Conservation (phyloP, 2,329 filamentous ascomycete species). For the Clonostachys chloroleuca region DNA sequence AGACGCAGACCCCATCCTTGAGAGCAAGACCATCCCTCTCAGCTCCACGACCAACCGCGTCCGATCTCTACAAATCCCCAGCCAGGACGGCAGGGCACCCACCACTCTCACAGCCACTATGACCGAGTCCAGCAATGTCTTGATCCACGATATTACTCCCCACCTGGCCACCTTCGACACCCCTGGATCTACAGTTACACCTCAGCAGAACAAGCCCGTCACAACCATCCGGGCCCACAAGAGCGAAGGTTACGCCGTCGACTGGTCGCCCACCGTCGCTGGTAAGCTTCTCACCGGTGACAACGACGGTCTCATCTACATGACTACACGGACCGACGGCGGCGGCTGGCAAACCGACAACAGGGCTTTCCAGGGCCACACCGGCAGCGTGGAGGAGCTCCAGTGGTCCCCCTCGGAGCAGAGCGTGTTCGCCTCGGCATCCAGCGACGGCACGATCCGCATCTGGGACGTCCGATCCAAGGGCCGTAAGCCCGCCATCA, state of each 20-base stretch:
- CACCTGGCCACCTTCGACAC: conserved; percentile 87
- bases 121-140: conserved; percentile 83
- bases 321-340: conserved; percentile 80
- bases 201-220: conserved; percentile 83
- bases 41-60: conserved; percentile 90
- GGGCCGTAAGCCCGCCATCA: conserved; percentile 81
- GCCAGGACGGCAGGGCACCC: conserved; percentile 65
- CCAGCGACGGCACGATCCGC: conserved; percentile 89
- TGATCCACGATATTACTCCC: conserved; percentile 91
- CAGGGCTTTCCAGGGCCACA: conserved; percentile 78
- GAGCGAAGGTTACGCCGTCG: conserved; percentile 90
- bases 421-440: conserved; percentile 91
- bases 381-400: conserved; percentile 83
- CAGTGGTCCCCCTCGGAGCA: conserved; percentile 95
- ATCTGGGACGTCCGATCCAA: conserved; percentile 95
- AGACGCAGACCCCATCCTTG: conserved; percentile 81
- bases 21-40: conserved; percentile 85
- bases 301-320: conserved; percentile 83
- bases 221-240: conserved; percentile 88
- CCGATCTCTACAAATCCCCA: conserved; percentile 76
- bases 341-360: conserved; percentile 88
- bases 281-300: conserved; percentile 92
- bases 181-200: conserved; percentile 74
- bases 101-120: conserved; percentile 86
- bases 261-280: conserved; percentile 80